These are phyloP conservation scores for Verticillium tricorpus DNA, from an alignment of 2,329 filamentous ascomycete genomes.

Conservation along the genomic window DNA sequence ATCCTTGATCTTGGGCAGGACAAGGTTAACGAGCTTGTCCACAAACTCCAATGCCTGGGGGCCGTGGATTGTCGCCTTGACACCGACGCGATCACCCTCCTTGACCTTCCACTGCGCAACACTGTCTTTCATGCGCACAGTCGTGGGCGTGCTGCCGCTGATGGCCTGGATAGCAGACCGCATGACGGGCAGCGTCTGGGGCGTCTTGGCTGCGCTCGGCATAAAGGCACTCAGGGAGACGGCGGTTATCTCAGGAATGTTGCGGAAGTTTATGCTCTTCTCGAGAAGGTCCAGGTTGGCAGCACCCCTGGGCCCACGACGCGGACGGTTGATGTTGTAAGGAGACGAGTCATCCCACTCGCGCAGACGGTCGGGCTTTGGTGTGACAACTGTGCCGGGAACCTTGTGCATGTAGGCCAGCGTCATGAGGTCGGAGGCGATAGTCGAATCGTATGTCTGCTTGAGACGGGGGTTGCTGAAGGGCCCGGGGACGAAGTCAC, in stretches of 20 bases:
- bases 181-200: conserved; percentile 73
- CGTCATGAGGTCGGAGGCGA: conserved; percentile 83
- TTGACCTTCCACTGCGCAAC: conserved; percentile 73
- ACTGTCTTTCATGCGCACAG: conserved; percentile 65
- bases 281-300: conserved; percentile 69
- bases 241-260: conserved; percentile 76
- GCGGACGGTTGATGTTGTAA: conserved; percentile 87
- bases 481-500: conserved; percentile 84
- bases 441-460: conserved; percentile 84
- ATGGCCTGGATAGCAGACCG: conserved; percentile 83
- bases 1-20: conserved; percentile 93
- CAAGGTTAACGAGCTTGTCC: conserved; percentile 83
- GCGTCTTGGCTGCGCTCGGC: conserved; percentile 66
- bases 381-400: conserved; percentile 60
- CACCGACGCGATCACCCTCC: conserved; percentile 65
- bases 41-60: conserved; percentile 87
- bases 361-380: conserved; percentile 64
- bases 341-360: conserved; percentile 87
- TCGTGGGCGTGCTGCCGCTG: conserved; percentile 66
- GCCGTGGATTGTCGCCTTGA: conserved; percentile 73
- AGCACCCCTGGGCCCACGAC: conserved; percentile 78
- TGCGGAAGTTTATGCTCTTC: conserved; percentile 71
- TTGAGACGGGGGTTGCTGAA: conserved; percentile 84
- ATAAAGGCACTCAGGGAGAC: conserved; percentile 77
- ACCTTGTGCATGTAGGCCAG: conserved; percentile 83